Conservation (phyloP, 139 green algal genomes). For the Chlorella sp. region DNA sequence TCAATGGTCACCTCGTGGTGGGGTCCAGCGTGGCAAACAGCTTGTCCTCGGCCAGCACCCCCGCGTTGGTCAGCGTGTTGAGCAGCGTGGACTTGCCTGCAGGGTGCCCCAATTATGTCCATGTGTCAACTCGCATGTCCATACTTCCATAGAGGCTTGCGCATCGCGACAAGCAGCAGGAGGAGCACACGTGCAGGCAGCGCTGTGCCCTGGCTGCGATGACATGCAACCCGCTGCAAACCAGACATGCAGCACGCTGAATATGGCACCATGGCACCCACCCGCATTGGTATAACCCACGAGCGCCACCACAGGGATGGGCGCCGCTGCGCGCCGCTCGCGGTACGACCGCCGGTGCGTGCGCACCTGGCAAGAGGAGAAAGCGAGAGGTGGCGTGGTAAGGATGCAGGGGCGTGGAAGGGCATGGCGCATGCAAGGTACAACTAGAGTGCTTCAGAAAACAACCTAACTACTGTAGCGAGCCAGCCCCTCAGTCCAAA, state of each 20-base stretch:
- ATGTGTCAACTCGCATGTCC: too few species aligned
- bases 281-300: constrained; percentile 98
- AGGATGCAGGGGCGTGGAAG: background rate
- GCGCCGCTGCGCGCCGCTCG: constrained; percentile 61
- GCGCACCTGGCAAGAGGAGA: constrained; percentile 51
- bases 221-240: too few species aligned
- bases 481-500: too few species aligned
- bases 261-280: background rate
- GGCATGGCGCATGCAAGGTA: too few species aligned
- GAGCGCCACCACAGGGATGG: constrained; percentile 90
- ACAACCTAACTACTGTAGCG: too few species aligned
- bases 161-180: too few species aligned
- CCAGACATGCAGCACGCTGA: too few species aligned
- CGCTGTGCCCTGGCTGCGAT: too few species aligned
- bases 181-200: too few species aligned
- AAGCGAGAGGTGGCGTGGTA: background rate
- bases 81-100: constrained; percentile 81
- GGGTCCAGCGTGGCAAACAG: constrained; percentile 99
- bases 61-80: constrained; percentile 74
- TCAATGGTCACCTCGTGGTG: constrained; percentile 75
- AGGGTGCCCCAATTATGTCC: too few species aligned
- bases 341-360: constrained; percentile 78
- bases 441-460: too few species aligned
- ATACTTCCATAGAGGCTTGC: too few species aligned
- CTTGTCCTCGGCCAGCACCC: constrained; percentile 93